phyloP scores from a whole-genome alignment of 179 eudicot species.

The Beta macrorhiza region DNA sequence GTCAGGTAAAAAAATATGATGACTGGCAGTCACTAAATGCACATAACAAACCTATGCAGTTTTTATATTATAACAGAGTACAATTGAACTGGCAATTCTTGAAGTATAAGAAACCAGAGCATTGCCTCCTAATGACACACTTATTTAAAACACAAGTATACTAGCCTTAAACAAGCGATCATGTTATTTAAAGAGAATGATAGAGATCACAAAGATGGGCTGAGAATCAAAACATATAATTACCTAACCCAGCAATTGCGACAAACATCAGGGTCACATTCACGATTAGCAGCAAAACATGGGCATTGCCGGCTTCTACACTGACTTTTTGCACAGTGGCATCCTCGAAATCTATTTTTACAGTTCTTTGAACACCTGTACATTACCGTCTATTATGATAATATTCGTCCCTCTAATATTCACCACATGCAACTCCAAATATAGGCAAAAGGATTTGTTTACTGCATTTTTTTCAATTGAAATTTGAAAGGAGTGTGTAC shows the following conservation, averaged over 20 bases:
- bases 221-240: slow-evolving; percentile 11
- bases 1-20: not conserved
- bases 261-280: slow-evolving; percentile 99
- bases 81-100: not conserved
- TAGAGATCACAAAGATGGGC: not conserved
- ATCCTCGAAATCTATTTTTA: slow-evolving; percentile 91
- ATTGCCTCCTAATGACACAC: not conserved
- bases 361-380: slow-evolving; percentile 91
- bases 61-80: not conserved
- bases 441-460: not conserved
- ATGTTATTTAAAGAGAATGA: not conserved
- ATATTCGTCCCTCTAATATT: not conserved
- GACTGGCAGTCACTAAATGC: too few relatives aligned
- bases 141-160: not conserved
- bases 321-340: slow-evolving; percentile 99
- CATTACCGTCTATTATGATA: slow-evolving; percentile 4
- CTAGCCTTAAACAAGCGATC: not conserved
- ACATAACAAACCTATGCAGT: not conserved
- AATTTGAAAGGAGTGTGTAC: slow-evolving; percentile 24
- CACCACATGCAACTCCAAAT: not conserved
- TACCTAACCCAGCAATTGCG: slow-evolving; percentile 99
- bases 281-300: slow-evolving; percentile 95
- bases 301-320: slow-evolving; percentile 99
- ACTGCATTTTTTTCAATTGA: slow-evolving; percentile 8
- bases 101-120: not conserved